Base-by-base conservation (phyloP, 345 rosid genomes). In the Gossypium rotundifolium region DNA sequence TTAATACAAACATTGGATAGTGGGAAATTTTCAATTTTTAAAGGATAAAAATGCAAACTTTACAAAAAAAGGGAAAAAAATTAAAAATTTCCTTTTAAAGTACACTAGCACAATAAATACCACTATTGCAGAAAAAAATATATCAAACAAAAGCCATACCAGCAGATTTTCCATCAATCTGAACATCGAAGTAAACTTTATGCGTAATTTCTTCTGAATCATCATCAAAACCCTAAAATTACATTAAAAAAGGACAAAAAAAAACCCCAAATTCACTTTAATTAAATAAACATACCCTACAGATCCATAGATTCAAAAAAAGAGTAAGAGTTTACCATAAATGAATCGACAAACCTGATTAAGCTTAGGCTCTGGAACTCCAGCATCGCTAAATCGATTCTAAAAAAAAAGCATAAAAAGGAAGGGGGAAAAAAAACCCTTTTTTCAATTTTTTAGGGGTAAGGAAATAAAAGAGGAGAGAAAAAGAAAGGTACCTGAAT, bases 101-200 rank as follows among this genome's bases (percentile, higher is more conserved):
- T 44, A 65, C 14, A 65, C 33, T 65, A 65, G n/a, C 20, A 68
- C 22, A 68, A 25, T 12, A 27, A 51, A 69, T 27, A 58, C 72
- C 72, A 51, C 3, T 69, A 6, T 17, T 69, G 2, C 45, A 65
- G 44, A 53, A 70, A 64, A 17, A 33, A 5, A 33, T 0, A 33
- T 29, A 5, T 5, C 2, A 23, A 18, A 65, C 13, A 29, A 18
- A 42, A 44, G 25, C 79, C 79, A 61, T 79, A 95, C 99, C 99
- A 45, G 84, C 86, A 11, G 93, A 84, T 76, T 90, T 88, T 70
- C 99, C 98, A 80, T 81, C 92, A 73, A 93, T 89, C 84, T 95
- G 88, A 61, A 95, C 79, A 71, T 95, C 99, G 73, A 95, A 95
- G 80, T 81, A 95, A 75, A 95, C 99, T 83, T 88, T 88, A 81